A percentile compares a stretch with the other conserved stretches of the same genome.
These are phyloP conservation scores for Sorghum bicolor DNA, from an alignment of 176 grass and related monocot species.

Conservation along the genomic window DNA sequence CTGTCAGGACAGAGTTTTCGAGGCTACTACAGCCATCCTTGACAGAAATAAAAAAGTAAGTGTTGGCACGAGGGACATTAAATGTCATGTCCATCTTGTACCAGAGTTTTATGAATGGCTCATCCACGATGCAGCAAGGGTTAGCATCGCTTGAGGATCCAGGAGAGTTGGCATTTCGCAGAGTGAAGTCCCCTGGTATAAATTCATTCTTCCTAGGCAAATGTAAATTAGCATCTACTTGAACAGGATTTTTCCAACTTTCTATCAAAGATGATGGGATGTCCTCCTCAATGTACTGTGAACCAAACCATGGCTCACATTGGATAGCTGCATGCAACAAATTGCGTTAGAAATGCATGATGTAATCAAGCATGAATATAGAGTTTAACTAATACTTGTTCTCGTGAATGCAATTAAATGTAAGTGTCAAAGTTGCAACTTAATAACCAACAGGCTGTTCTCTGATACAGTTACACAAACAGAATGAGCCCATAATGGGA, in stretches of 20 bases:
- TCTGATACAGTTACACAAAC: conserved; percentile 15
- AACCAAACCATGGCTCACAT: conserved; percentile 91
- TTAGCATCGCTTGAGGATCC: conserved; percentile 39
- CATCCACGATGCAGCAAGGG: conserved; percentile 73
- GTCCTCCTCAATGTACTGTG: conserved; percentile 85
- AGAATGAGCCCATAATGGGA: neutral
- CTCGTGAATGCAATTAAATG: neutral
- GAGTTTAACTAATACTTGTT: conserved; percentile 23
- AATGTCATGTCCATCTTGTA: conserved; percentile 89
- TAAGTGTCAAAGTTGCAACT: conserved; percentile 1
- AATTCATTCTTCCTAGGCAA: conserved; percentile 87
- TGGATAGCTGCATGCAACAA: conserved; percentile 60
- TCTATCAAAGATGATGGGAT: conserved; percentile 69
- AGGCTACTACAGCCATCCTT: conserved; percentile 74
- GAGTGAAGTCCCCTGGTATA: conserved; percentile 71
- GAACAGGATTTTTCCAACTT: conserved; percentile 62
- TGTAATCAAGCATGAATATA: neutral
- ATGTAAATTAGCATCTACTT: conserved; percentile 66
- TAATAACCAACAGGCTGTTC: neutral
- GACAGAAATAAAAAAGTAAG: conserved; percentile 82
- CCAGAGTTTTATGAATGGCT: conserved; percentile 86
- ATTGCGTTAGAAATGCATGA: conserved; percentile 31
- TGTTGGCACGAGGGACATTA: conserved; percentile 86
- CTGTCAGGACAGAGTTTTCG: conserved; percentile 76
- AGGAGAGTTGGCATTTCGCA: conserved; percentile 49